Percentiles rank a stretch among this genome's conserved stretches.
These are phyloP conservation scores for Coprinopsis strossmayeri DNA, from an alignment of 768 basidiomycete genomes.

Conservation along the genomic window DNA sequence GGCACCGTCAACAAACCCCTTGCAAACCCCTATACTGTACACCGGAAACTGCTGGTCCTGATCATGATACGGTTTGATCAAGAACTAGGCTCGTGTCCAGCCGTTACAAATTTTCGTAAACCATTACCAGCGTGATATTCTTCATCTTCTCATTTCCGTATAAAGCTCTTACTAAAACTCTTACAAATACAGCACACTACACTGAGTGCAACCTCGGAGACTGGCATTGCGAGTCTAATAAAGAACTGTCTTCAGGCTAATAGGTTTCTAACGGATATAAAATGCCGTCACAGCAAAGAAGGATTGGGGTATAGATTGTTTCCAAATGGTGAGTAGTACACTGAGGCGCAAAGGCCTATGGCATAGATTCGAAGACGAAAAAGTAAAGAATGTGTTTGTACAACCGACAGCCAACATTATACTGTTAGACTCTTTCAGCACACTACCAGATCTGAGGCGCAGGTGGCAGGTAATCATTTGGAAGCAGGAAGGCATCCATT, in stretches of 20 bases:
- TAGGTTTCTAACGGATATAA: background rate
- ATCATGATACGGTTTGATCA: too few species aligned
- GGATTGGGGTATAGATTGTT: background rate
- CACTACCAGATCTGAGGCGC: conserved; percentile 69
- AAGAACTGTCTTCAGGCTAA: too few species aligned
- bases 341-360: background rate
- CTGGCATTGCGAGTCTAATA: background rate
- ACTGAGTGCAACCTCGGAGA: background rate
- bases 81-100: too few species aligned
- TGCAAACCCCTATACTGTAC: too few species aligned
- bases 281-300: background rate
- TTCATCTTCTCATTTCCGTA: too few species aligned
- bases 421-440: too few species aligned
- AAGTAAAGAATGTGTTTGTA: background rate
- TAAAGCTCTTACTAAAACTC: too few species aligned
- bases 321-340: background rate
- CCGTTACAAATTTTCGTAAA: too few species aligned
- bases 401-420: background rate
- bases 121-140: too few species aligned
- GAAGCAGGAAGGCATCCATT: conserved; percentile 81
- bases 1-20: too few species aligned
- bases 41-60: too few species aligned
- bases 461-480: conserved; percentile 64
- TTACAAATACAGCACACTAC: too few species aligned
- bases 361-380: background rate